Evolutionary conservation across 1,139 yeast species (phyloP).

Genomic region (Taphrina pruni): DNA sequence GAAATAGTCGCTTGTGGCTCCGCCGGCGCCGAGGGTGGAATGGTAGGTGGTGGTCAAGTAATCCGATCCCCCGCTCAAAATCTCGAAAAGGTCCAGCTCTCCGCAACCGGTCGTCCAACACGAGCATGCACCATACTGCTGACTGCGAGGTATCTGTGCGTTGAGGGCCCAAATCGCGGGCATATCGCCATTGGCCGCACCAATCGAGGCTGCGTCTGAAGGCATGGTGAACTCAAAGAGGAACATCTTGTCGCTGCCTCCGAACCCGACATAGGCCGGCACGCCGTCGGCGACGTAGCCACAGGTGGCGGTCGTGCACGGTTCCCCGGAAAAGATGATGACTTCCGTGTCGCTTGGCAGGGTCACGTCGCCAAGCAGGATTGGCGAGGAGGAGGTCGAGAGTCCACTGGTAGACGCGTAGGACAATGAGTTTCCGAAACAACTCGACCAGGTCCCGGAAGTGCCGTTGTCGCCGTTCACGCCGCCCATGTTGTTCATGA

Average conservation of each 20-base stretch:
- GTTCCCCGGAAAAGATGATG: conserved; percentile 71
- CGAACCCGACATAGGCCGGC: conserved; percentile 91
- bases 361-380: conserved; percentile 67
- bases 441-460: conserved; percentile 81
- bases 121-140: conserved; percentile 76
- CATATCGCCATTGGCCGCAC: conserved; percentile 71
- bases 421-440: conserved; percentile 88
- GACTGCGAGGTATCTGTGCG: conserved; percentile 91
- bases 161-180: conserved; percentile 96
- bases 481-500: conserved; percentile 82
- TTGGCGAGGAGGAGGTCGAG: conserved; percentile 66
- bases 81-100: conserved; percentile 90
- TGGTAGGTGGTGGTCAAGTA: conserved; percentile 83
- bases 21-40: conserved; percentile 79
- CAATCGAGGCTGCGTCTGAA: conserved; percentile 57
- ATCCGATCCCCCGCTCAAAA: conserved; percentile 71
- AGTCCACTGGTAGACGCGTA: conserved; percentile 77
- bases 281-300: conserved; percentile 85
- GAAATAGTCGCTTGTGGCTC: conserved; percentile 88
- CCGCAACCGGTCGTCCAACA: conserved; percentile 98
- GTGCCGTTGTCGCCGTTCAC: conserved; percentile 57
- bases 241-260: conserved; percentile 73
- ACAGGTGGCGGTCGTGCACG: conserved; percentile 71
- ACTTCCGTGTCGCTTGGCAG: conserved; percentile 75
- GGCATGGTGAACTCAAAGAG: conserved; percentile 94